Evolutionary conservation across 2,329 filamentous ascomycete species (phyloP).

Genomic region (Diaporthe sp.): DNA sequence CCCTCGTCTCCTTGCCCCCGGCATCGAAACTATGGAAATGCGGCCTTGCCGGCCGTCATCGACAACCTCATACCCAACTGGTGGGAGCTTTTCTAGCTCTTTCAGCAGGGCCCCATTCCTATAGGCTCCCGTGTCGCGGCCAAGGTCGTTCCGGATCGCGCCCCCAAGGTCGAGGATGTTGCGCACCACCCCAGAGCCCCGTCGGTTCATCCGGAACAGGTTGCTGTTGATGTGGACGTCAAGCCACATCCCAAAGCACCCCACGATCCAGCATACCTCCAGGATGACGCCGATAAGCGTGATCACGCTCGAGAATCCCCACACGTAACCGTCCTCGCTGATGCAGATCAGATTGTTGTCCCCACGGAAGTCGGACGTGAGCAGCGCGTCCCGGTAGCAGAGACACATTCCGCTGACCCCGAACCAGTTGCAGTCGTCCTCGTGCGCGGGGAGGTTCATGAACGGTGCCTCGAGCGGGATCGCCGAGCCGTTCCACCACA

Average conservation of each 20-base stretch:
- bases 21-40: constrained; percentile 11
- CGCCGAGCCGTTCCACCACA: constrained; percentile 27
- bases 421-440: not conserved
- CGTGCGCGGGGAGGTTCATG: not conserved
- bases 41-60: not conserved
- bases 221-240: constrained; percentile 34
- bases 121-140: constrained; percentile 30
- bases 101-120: not conserved
- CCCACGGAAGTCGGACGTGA: constrained; percentile 15
- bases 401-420: not conserved
- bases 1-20: constrained; percentile 4
- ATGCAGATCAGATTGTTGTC: constrained; percentile 24
- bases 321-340: constrained; percentile 32
- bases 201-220: constrained; percentile 31
- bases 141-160: constrained; percentile 23
- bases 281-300: constrained; percentile 26
- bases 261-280: constrained; percentile 32
- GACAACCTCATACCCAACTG: constrained; percentile 23
- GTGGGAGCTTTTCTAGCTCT: constrained; percentile 13
- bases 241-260: constrained; percentile 34
- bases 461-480: constrained; percentile 33
- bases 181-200: constrained; percentile 20
- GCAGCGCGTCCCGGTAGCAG: constrained; percentile 12
- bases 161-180: constrained; percentile 32
- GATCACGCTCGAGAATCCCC: constrained; percentile 30